Conservation (phyloP, 2,329 filamentous ascomycete species). For the Stachybotrys echinatus region DNA sequence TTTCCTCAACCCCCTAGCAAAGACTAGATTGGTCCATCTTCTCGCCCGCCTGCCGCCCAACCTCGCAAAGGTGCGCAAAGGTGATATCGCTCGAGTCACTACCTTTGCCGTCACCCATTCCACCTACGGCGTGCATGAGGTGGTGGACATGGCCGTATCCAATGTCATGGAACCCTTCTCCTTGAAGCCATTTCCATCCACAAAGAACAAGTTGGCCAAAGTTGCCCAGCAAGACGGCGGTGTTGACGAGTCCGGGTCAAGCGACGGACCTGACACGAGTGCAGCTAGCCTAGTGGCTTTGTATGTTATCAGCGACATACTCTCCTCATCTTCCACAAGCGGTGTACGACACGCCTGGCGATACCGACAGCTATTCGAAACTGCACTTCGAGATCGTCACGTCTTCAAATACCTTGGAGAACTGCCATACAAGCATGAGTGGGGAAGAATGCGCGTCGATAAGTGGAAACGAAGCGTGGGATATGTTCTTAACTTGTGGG, state of each 20-base stretch:
- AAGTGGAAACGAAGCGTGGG: constrained; percentile 78
- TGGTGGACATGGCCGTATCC: constrained; percentile 80
- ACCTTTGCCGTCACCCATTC: constrained; percentile 87
- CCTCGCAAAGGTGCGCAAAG: constrained; percentile 69
- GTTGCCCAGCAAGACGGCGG: constrained; percentile 3
- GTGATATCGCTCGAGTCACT: constrained; percentile 80
- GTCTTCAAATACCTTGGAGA: constrained; percentile 72
- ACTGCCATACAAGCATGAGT: constrained; percentile 65
- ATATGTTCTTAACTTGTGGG: constrained; percentile 65
- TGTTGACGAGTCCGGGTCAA: constrained; percentile 31
- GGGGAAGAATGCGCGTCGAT: constrained; percentile 77
- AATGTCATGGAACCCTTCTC: constrained; percentile 77
- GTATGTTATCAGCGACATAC: constrained; percentile 72
- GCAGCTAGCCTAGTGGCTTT: constrained; percentile 73
- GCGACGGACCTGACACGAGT: constrained; percentile 55
- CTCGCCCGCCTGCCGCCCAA: constrained; percentile 76
- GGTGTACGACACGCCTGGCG: constrained; percentile 82
- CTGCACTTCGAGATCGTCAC: constrained; percentile 59
- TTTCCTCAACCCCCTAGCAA: constrained; percentile 77
- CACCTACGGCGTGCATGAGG: constrained; percentile 78
- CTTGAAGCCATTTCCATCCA: constrained; percentile 54
- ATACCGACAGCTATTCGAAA: constrained; percentile 76
- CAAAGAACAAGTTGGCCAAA: constrained; percentile 18
- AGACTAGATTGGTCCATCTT: constrained; percentile 78
- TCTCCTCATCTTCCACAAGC: constrained; percentile 71